Conservation (phyloP, 805 yeast species). For the Ogataea populi-albae region DNA sequence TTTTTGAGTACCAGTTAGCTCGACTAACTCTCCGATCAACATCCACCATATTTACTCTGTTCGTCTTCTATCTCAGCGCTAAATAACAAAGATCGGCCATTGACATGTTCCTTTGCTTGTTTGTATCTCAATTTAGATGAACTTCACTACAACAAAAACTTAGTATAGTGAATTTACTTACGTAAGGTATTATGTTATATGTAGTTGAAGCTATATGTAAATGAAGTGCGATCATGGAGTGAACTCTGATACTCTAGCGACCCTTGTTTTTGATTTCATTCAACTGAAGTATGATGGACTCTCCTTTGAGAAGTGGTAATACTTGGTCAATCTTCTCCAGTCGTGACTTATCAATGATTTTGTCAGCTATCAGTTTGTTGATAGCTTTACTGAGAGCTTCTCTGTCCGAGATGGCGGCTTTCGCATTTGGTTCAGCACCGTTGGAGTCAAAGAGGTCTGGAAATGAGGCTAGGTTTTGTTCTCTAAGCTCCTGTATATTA, state of each 20-base stretch:
- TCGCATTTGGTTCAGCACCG: constrained; percentile 5
- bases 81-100: no score
- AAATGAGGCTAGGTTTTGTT: constrained; percentile 11
- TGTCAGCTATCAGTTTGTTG: constrained; percentile 16
- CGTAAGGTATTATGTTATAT: constrained; percentile 3
- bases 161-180: no score
- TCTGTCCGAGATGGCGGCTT: constrained; percentile 1
- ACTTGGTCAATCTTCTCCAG: constrained; percentile 18
- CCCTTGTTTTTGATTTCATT: constrained; percentile 25
- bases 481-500: constrained; percentile 19
- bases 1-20: constrained; percentile 28
- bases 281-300: constrained; percentile 25
- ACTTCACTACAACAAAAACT: no score
- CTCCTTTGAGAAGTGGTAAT: constrained; percentile 20
- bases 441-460: constrained; percentile 6
- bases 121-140: no score
- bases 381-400: constrained; percentile 18
- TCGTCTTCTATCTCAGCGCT: no score
- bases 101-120: no score
- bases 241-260: neutral
- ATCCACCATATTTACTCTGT: constrained; percentile 1
- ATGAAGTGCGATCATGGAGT: neutral
- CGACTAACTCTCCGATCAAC: constrained; percentile 5
- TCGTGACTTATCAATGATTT: constrained; percentile 12
- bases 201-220: neutral